Percentiles rank a stretch among this genome's conserved stretches.
phyloP scores from a whole-genome alignment of 2,329 filamentous ascomycete genomes.

The Lizonia empirigonia region DNA sequence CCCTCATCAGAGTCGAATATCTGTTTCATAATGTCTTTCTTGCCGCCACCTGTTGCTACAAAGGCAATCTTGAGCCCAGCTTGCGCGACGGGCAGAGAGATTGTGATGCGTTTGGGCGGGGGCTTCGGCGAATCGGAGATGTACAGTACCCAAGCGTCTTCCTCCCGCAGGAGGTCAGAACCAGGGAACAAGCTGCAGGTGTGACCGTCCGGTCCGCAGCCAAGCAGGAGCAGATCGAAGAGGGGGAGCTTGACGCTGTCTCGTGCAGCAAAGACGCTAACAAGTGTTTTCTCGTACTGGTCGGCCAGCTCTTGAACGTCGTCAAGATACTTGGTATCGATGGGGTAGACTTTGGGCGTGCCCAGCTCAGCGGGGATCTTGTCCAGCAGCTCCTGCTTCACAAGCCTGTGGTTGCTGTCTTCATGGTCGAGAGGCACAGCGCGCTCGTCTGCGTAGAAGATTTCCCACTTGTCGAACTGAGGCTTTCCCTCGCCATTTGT shows the following conservation, averaged over 20 bases:
- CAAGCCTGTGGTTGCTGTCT: slow-evolving; percentile 90
- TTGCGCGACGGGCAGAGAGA: slow-evolving; percentile 87
- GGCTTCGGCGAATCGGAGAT: slow-evolving; percentile 96
- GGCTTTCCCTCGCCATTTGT: slow-evolving; percentile 64
- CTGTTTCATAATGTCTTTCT: slow-evolving; percentile 89
- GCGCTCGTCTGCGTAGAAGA: slow-evolving; percentile 98
- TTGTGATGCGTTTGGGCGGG: slow-evolving; percentile 85
- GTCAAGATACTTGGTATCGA: slow-evolving; percentile 70
- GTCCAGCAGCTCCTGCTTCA: slow-evolving; percentile 86
- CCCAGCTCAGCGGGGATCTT: slow-evolving; percentile 75
- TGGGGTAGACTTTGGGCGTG: slow-evolving; percentile 76
- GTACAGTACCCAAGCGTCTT: slow-evolving; percentile 86
- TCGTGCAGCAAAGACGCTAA: slow-evolving; percentile 83
- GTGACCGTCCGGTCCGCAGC: slow-evolving; percentile 94
- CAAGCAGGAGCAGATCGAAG: slow-evolving; percentile 91
- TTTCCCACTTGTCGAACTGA: slow-evolving; percentile 88
- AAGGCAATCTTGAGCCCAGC: slow-evolving; percentile 88
- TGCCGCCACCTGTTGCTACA: slow-evolving; percentile 84
- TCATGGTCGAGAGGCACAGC: slow-evolving; percentile 88
- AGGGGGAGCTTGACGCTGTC: slow-evolving; percentile 94
- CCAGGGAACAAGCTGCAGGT: slow-evolving; percentile 96
- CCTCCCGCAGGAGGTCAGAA: slow-evolving; percentile 83
- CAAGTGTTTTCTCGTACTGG: slow-evolving; percentile 87
- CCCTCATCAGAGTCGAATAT: slow-evolving; percentile 84
- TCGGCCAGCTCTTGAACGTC: slow-evolving; percentile 93